phyloP scores from a whole-genome alignment of 805 yeast genomes.

The Millerozyma acaciae region DNA sequence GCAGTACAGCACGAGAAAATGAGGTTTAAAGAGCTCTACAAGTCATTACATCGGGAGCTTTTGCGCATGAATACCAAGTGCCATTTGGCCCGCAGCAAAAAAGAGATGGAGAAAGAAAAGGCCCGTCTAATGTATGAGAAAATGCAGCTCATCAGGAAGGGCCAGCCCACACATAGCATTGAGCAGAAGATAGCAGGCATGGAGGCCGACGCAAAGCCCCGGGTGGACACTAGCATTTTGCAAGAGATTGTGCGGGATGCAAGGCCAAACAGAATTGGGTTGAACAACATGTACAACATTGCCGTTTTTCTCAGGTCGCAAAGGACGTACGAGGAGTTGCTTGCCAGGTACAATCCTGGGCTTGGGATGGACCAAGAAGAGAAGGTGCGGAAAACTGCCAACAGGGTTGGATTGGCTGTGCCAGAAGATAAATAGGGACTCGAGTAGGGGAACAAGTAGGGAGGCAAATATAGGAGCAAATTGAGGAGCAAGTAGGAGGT shows the following conservation, averaged over 20 bases:
- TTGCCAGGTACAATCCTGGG: slow-evolving; percentile 87
- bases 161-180: slow-evolving; percentile 31
- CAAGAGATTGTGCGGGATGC: slow-evolving; percentile 7
- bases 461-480: too few relatives aligned
- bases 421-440: slow-evolving; percentile 22
- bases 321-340: slow-evolving; percentile 68
- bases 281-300: slow-evolving; percentile 53
- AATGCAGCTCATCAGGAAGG: slow-evolving; percentile 39
- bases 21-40: slow-evolving; percentile 12
- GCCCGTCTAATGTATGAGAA: slow-evolving; percentile 48
- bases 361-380: slow-evolving; percentile 73
- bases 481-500: too few relatives aligned
- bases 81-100: slow-evolving; percentile 33
- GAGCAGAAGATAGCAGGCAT: slow-evolving; percentile 24
- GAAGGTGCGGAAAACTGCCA: slow-evolving; percentile 74
- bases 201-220: slow-evolving; percentile 4
- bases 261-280: slow-evolving; percentile 8
- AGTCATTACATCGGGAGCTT: slow-evolving; percentile 37
- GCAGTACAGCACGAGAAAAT: neutral
- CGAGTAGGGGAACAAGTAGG: too few relatives aligned
- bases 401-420: slow-evolving; percentile 74
- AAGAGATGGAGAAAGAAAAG: slow-evolving; percentile 40
- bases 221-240: slow-evolving; percentile 5
- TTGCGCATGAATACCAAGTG: slow-evolving; percentile 32
- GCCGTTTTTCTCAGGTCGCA: slow-evolving; percentile 65